Evolutionary conservation across 179 eudicot genomes (phyloP).

Genomic region (Beta lomatogona): DNA sequence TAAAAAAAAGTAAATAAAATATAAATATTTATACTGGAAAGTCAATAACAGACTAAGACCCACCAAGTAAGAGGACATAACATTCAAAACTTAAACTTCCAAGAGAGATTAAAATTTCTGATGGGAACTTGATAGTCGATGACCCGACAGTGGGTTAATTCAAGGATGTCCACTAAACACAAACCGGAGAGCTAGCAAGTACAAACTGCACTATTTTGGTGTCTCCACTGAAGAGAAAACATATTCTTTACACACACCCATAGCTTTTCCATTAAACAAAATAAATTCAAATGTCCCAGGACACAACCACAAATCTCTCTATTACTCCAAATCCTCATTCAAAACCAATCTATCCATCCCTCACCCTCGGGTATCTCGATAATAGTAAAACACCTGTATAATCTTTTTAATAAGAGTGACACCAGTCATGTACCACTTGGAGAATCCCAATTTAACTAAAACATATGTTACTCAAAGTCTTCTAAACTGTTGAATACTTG

Average conservation of each 20-base stretch:
- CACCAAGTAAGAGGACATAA: neutral
- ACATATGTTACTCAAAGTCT: neutral
- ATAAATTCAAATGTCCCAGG: neutral
- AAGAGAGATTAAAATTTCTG: neutral
- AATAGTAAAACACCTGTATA: too few species aligned
- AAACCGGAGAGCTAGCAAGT: neutral
- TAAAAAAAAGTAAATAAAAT: neutral
- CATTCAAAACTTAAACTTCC: neutral
- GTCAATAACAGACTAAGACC: neutral
- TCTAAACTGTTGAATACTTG: neutral
- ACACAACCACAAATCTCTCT: neutral
- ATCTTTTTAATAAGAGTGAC: too few species aligned
- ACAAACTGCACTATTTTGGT: neutral
- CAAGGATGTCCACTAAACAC: neutral
- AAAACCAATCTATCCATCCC: neutral
- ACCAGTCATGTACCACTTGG: too few species aligned
- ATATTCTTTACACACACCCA: neutral
- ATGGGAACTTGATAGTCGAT: neutral
- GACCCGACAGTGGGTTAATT: neutral
- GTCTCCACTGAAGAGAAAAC: neutral
- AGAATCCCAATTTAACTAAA: neutral
- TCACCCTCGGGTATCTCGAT: too few species aligned
- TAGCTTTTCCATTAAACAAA: neutral
- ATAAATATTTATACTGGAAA: neutral
- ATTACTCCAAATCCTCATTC: neutral